A percentile compares a stretch with the other conserved stretches of the same genome.
Conservation (phyloP, 768 basidiomycete species). For the Rhizopogon vesiculosus region DNA sequence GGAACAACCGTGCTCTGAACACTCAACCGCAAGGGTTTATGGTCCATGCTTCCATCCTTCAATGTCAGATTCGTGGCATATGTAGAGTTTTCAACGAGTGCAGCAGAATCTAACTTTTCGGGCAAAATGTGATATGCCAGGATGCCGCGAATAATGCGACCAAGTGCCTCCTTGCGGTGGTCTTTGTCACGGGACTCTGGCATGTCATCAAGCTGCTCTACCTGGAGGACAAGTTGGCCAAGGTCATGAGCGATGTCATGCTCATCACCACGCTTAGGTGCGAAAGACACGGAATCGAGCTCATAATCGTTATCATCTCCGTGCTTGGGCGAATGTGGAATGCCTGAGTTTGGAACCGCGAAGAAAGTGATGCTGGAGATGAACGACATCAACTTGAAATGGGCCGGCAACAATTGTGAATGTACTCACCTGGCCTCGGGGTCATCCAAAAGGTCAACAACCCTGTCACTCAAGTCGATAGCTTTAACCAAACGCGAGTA, state of each 20-base stretch:
- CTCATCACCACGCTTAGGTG: neutral
- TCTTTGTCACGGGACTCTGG: conserved; percentile 42
- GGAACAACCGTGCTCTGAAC: conserved; percentile 30
- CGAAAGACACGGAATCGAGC: neutral
- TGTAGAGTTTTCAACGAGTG: conserved; percentile 50
- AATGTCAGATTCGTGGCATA: conserved; percentile 43
- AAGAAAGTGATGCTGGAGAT: conserved; percentile 49
- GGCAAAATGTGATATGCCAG: conserved; percentile 56
- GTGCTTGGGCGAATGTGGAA: conserved; percentile 25
- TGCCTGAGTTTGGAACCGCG: conserved; percentile 43
- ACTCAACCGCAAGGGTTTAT: conserved; percentile 41
- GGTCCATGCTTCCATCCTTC: conserved; percentile 36
- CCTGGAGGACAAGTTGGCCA: conserved; percentile 8
- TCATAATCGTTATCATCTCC: neutral
- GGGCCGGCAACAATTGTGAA: neutral
- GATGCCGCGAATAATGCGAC: conserved; percentile 47
- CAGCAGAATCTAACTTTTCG: conserved; percentile 26
- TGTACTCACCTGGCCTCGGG: conserved; percentile 28
- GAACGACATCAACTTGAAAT: neutral
- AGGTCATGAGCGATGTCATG: conserved; percentile 7
- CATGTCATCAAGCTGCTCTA: conserved; percentile 35
- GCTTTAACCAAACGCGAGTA: conserved; percentile 38
- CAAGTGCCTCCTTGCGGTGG: conserved; percentile 50
- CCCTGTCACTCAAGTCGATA: conserved; percentile 34
- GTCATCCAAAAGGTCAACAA: conserved; percentile 35